Evolutionary conservation across 1,139 yeast species (phyloP).

Genomic region (Zygosaccharomyces pseudobailii): DNA sequence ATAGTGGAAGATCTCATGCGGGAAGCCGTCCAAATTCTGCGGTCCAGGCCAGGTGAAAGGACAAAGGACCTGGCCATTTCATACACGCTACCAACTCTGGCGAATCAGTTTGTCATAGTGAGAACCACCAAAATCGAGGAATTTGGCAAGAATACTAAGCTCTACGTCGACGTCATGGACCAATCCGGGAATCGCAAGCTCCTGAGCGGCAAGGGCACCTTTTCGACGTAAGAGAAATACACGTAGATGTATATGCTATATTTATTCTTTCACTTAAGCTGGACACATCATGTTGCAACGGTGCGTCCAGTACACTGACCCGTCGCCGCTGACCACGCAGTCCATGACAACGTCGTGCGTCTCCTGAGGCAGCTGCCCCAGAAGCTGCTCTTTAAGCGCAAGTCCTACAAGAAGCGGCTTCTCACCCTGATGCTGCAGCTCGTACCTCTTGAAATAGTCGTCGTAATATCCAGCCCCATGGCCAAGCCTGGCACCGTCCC

Average conservation of each 20-base stretch:
- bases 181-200: constrained; percentile 42
- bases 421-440: constrained; percentile 29
- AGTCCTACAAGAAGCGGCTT: constrained; percentile 49
- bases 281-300: background rate
- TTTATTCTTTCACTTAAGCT: background rate
- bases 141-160: constrained; percentile 35
- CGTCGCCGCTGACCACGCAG: constrained; percentile 46
- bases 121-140: constrained; percentile 43
- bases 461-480: constrained; percentile 95
- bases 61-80: constrained; percentile 28
- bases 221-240: constrained; percentile 16
- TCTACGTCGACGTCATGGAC: constrained; percentile 40
- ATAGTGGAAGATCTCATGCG: constrained; percentile 69
- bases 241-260: background rate
- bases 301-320: constrained; percentile 22
- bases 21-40: constrained; percentile 27
- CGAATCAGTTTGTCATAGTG: constrained; percentile 72
- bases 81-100: constrained; percentile 71
- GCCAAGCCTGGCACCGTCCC: constrained; percentile 59
- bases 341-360: constrained; percentile 67
- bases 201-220: constrained; percentile 41
- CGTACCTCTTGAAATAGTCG: constrained; percentile 55
- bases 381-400: constrained; percentile 47
- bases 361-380: constrained; percentile 62
- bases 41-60: constrained; percentile 31